Conservation (phyloP, 1,139 yeast genomes). For the Candida freyschussii region DNA sequence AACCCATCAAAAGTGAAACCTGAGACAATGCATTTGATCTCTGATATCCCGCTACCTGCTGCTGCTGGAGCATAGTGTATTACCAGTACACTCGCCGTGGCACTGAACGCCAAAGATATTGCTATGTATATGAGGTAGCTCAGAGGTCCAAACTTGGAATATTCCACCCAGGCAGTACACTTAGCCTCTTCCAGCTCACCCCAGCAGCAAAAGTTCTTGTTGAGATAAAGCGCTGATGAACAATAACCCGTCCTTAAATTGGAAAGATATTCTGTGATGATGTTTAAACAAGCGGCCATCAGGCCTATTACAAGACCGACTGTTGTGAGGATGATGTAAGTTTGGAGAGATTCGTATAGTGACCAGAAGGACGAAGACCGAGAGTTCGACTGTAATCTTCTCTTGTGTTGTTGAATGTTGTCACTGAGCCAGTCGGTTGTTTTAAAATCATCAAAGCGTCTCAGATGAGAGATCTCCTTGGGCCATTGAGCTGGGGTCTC, state of each 20-base stretch:
- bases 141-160: constrained; percentile 41
- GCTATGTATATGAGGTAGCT: constrained; percentile 57
- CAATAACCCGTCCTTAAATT: constrained; percentile 79
- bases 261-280: constrained; percentile 83
- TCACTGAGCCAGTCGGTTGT: constrained; percentile 90
- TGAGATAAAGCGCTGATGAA: constrained; percentile 61
- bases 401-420: constrained; percentile 23
- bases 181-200: constrained; percentile 39
- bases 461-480: constrained; percentile 27
- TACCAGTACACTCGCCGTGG: constrained; percentile 64
- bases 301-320: constrained; percentile 77
- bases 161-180: constrained; percentile 53
- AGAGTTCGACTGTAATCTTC: constrained; percentile 10
- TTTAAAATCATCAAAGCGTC: constrained; percentile 51
- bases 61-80: constrained; percentile 78
- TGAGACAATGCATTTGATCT: constrained; percentile 89
- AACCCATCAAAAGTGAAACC: constrained; percentile 84
- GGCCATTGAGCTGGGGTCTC: constrained; percentile 8
- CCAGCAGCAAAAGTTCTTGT: constrained; percentile 78
- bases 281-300: constrained; percentile 76
- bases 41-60: constrained; percentile 96
- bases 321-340: constrained; percentile 67
- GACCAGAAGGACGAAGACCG: constrained; percentile 33
- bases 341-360: constrained; percentile 36
- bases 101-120: constrained; percentile 59